Evolutionary conservation across 352 stramenopile genomes (phyloP).

Genomic region (Phytophthora sansomeana): DNA sequence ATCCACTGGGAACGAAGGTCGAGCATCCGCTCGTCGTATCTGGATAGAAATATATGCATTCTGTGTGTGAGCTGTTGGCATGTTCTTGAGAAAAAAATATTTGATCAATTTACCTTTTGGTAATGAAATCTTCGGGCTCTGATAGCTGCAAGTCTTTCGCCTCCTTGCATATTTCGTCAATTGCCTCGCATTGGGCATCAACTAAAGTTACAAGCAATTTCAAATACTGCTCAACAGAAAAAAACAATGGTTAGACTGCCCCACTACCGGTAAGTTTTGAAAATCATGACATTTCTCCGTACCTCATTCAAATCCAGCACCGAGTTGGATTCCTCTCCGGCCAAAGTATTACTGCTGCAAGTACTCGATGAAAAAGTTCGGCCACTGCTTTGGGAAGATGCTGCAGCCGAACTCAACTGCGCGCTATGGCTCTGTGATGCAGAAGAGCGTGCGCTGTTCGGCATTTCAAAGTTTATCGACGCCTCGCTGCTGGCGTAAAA

Average conservation of each 20-base stretch:
- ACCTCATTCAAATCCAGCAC: slow-evolving; percentile 22
- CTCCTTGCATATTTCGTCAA: slow-evolving; percentile 26
- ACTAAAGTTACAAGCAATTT: slow-evolving; percentile 16
- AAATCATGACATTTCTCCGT: neutral
- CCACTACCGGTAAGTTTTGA: neutral
- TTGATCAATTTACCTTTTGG: slow-evolving; percentile 14
- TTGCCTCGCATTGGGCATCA: slow-evolving; percentile 17
- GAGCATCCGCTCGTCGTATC: slow-evolving; percentile 20
- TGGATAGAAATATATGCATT: neutral
- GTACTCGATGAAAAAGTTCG: slow-evolving; percentile 19
- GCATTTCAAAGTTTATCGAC: neutral
- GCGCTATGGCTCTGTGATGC: slow-evolving; percentile 1
- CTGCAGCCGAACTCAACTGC: slow-evolving; percentile 2
- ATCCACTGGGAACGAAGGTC: slow-evolving; percentile 20
- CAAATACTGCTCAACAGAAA: slow-evolving; percentile 14
- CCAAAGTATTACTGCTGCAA: slow-evolving; percentile 17
- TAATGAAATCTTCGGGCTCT: slow-evolving; percentile 25
- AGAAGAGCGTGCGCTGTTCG: neutral
- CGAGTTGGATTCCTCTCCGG: slow-evolving; percentile 6
- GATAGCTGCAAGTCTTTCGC: slow-evolving; percentile 4
- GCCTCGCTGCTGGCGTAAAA: slow-evolving; percentile 8
- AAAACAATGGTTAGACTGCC: neutral
- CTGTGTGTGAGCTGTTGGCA: neutral
- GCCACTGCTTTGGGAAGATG: slow-evolving; percentile 15
- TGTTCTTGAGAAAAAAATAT: neutral